These are phyloP conservation scores for Wilcoxina mikolae DNA, from an alignment of 495 filamentous ascomycete species.

Conservation along the genomic window DNA sequence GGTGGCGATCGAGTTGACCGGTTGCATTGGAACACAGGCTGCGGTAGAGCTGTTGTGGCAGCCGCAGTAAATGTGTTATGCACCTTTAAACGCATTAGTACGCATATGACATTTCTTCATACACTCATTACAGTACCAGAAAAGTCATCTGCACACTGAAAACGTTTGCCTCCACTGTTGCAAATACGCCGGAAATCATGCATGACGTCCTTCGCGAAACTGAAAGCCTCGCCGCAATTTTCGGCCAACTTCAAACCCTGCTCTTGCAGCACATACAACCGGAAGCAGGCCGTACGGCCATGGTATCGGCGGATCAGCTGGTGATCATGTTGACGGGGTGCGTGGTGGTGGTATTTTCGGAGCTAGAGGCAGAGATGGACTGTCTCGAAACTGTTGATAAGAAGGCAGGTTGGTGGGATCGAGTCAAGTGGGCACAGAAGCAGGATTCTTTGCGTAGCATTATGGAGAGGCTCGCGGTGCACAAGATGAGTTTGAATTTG, in stretches of 20 bases:
- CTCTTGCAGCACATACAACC: background rate
- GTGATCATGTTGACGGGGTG: constrained; percentile 24
- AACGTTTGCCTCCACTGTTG: background rate
- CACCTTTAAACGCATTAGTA: too few relatives aligned
- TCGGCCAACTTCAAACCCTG: background rate
- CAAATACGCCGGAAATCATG: background rate
- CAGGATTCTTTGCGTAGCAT: constrained; percentile 18
- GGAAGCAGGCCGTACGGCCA: background rate
- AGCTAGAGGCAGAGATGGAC: constrained; percentile 24
- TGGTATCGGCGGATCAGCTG: constrained; percentile 14
- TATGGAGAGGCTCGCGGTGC: constrained; percentile 17
- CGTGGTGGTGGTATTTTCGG: constrained; percentile 24
- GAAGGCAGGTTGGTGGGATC: constrained; percentile 10
- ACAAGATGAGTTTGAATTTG: constrained; percentile 21
- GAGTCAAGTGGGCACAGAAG: constrained; percentile 23
- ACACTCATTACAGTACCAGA: too few relatives aligned
- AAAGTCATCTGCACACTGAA: background rate
- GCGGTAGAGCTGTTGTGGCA: too few relatives aligned
- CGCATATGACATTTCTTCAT: too few relatives aligned
- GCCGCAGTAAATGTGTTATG: too few relatives aligned
- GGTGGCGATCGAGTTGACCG: too few relatives aligned
- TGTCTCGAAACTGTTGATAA: constrained; percentile 12
- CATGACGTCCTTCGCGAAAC: background rate
- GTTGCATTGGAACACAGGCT: too few relatives aligned
- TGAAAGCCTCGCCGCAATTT: background rate